These are phyloP conservation scores for Canna indica DNA, from an alignment of 176 grass and related monocot species.

Conservation along the genomic window DNA sequence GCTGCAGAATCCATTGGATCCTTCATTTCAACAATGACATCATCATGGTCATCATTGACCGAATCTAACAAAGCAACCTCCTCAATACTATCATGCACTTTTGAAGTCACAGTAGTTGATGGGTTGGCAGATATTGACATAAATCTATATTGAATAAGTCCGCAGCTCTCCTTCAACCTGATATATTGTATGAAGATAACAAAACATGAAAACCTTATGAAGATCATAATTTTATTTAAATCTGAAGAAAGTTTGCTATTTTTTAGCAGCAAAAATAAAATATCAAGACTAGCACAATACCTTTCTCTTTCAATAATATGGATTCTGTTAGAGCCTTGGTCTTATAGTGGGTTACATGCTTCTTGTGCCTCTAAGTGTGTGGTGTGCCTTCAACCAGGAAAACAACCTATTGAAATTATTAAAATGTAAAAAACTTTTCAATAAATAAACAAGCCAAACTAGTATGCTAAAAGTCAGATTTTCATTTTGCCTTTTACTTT, in stretches of 20 bases:
- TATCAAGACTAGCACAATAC: not conserved
- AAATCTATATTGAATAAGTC: not conserved
- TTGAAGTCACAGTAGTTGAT: not conserved
- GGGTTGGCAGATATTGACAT: not conserved
- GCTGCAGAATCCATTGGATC: not conserved
- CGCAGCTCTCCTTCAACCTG: not conserved
- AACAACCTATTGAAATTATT: too few species aligned
- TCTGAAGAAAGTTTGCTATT: not conserved
- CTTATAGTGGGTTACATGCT: not conserved
- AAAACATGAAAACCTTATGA: not conserved
- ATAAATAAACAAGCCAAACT: too few species aligned
- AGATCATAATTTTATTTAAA: not conserved
- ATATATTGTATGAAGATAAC: not conserved
- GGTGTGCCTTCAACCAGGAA: not conserved
- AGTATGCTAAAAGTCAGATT: too few species aligned
- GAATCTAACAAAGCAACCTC: not conserved
- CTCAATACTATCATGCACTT: not conserved
- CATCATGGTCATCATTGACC: conserved; percentile 9
- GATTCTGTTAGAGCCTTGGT: not conserved
- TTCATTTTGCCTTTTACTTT: too few species aligned
- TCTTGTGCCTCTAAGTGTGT: not conserved
- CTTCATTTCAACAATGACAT: conserved; percentile 6
- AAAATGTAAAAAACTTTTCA: too few species aligned
- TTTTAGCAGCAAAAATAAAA: not conserved
- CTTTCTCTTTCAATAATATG: not conserved